These are phyloP conservation scores for Hanseniaspora thailandica DNA, from an alignment of 805 yeast species.

Conservation along the genomic window DNA sequence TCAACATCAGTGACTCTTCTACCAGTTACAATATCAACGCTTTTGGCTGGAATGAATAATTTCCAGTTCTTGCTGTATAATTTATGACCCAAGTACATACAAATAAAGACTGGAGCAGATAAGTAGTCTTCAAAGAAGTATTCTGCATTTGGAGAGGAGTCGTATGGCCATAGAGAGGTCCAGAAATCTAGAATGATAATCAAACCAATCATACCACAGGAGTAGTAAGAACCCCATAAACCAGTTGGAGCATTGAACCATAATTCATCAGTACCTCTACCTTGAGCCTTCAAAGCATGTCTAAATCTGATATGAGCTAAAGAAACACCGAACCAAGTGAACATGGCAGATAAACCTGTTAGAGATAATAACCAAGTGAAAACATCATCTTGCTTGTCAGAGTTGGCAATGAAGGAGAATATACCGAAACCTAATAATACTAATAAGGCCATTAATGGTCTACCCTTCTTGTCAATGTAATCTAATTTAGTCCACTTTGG, in stretches of 20 bases:
- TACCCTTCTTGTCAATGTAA: constrained; percentile 54
- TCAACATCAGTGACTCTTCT: constrained; percentile 48
- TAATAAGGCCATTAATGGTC: constrained; percentile 50
- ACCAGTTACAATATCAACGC: constrained; percentile 53
- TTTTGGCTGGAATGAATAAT: constrained; percentile 35
- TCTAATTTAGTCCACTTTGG: constrained; percentile 39
- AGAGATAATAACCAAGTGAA: constrained; percentile 56
- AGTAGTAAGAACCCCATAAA: constrained; percentile 53
- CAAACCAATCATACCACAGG: constrained; percentile 43
- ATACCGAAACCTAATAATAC: constrained; percentile 44
- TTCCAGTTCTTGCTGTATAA: constrained; percentile 36
- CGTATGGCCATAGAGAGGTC: constrained; percentile 65
- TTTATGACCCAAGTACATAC: constrained; percentile 47
- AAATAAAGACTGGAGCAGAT: constrained; percentile 55
- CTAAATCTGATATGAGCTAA: constrained; percentile 52
- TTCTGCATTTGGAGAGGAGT: constrained; percentile 31
- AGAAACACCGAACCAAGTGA: constrained; percentile 54
- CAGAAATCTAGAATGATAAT: constrained; percentile 70
- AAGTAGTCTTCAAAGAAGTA: constrained; percentile 56
- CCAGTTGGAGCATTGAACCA: constrained; percentile 60
- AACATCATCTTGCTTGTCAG: constrained; percentile 40
- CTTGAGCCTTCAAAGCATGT: constrained; percentile 51
- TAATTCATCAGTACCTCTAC: constrained; percentile 54
- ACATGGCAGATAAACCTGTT: constrained; percentile 49
- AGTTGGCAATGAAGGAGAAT: constrained; percentile 47